Percentiles rank a stretch among this genome's conserved stretches.
These are phyloP conservation scores for Alloteropsis angusta DNA, from an alignment of 202 grass and related monocot species.

Conservation along the genomic window DNA sequence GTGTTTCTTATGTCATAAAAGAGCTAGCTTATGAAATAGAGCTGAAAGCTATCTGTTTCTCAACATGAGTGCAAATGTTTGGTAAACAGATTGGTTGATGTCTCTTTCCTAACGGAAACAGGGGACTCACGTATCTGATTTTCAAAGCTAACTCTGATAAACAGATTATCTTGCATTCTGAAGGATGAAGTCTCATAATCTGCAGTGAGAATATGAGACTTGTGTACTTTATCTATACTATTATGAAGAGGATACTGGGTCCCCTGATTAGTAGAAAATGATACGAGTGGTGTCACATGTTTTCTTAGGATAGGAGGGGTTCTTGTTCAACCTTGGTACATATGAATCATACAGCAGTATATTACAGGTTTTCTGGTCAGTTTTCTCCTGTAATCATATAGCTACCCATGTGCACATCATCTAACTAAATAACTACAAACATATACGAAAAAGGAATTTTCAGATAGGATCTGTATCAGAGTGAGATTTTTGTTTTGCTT, in stretches of 20 bases:
- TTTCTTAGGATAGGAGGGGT: no score
- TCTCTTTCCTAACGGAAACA: neutral
- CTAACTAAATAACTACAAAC: neutral
- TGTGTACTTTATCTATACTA: neutral
- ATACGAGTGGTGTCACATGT: neutral
- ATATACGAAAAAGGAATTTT: neutral
- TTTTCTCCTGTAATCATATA: neutral
- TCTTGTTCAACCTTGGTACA: neutral
- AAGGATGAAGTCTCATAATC: neutral
- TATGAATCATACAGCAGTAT: neutral
- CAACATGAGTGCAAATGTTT: neutral
- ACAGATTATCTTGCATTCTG: conserved; percentile 2
- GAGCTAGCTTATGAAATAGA: neutral
- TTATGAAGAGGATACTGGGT: neutral
- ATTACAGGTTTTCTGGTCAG: neutral
- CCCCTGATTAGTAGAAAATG: neutral
- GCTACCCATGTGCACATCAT: neutral
- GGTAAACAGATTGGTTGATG: neutral
- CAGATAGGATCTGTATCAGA: neutral
- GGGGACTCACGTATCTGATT: neutral
- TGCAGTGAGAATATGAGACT: neutral
- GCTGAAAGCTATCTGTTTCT: neutral
- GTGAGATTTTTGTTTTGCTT: neutral
- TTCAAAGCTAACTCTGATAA: neutral
- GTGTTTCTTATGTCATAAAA: neutral